Base-by-base conservation (phyloP, 1,284 basidiomycete species). In the Singerocomus inundabilis region DNA sequence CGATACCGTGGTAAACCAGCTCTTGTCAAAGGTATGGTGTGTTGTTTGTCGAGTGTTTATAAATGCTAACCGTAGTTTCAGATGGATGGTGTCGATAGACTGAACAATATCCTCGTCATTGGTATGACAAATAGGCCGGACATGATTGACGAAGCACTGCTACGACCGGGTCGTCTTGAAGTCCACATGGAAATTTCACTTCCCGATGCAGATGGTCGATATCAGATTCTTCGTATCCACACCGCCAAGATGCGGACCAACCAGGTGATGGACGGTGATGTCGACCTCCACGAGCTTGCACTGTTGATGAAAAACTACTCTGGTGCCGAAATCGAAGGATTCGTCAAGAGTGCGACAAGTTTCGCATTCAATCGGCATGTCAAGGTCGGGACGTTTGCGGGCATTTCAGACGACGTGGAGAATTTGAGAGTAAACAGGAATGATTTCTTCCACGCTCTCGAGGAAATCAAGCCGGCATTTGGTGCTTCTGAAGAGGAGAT, bases 121-220 rank as follows among this genome's bases (percentile, higher is more conserved):
- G 97, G 97, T 64, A 99, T 99, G 97, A 99, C 97, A 46, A 99
- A 99, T 71, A 88, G 97, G 55, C 75, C 88, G 46, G 97, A 99
- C 77, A 96, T 99, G 95, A 98, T 99, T 62, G 97, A 99, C 65
- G 97, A 99, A 67, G 97, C 96, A 6, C 80, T 99, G 1, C 80
- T 98, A 12, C 94, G 97, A 63, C 96, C 97, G 1, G 97, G 97
- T 50, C 94, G 97, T 77, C 86, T 99, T 42, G 97, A 99, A 69
- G 96, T 99, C n/a, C 97, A 99, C 71, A 98, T 99, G 85, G 97
- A 99, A 71, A 98, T 99, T 56, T 97, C 93, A 5, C 77, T 99
- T 2, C 97, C 97, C 0, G 96, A 99, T 64, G 95, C 96, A 67
- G 75, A 87, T 4, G 97, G 97, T 44, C 91, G 97, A 24, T 75